Conservation (phyloP, 768 basidiomycete genomes). For the Phylloporus sp. region DNA sequence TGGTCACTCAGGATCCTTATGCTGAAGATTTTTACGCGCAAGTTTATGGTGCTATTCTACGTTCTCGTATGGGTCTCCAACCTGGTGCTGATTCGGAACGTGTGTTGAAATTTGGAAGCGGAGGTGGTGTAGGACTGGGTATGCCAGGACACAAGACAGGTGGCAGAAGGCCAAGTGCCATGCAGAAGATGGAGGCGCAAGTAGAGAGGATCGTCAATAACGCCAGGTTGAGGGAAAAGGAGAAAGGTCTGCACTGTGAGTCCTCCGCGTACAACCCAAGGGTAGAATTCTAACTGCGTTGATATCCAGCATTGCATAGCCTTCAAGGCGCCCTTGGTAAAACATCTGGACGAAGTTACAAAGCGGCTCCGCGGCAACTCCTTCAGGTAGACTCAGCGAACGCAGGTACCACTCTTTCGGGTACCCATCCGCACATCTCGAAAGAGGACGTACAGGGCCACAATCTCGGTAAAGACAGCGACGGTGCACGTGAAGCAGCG, state of each 20-base stretch:
- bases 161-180: conserved; percentile 73
- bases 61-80: conserved; percentile 73
- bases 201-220: conserved; percentile 95
- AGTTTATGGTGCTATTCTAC: conserved; percentile 82
- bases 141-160: conserved; percentile 46
- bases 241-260: conserved; percentile 65
- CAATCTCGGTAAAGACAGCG: conserved; percentile 31
- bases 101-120: conserved; percentile 83
- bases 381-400: conserved; percentile 75
- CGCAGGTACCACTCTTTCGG: conserved; percentile 35
- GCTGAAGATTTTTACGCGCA: conserved; percentile 99
- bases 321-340: conserved; percentile 93
- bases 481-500: conserved; percentile 68
- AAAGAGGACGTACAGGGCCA: conserved; percentile 43
- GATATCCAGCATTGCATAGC: conserved; percentile 56
- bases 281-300: conserved; percentile 1
- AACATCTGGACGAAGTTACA: conserved; percentile 90
- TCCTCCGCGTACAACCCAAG: conserved; percentile 1
- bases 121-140: conserved; percentile 78
- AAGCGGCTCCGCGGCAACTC: conserved; percentile 94
- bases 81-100: conserved; percentile 58
- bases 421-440: conserved; percentile 46
- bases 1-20: conserved; percentile 96
- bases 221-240: conserved; percentile 80
- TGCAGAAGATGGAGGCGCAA: conserved; percentile 92